Conservation (phyloP, 176 grass and related monocot genomes). For the Juncus inflexus region DNA sequence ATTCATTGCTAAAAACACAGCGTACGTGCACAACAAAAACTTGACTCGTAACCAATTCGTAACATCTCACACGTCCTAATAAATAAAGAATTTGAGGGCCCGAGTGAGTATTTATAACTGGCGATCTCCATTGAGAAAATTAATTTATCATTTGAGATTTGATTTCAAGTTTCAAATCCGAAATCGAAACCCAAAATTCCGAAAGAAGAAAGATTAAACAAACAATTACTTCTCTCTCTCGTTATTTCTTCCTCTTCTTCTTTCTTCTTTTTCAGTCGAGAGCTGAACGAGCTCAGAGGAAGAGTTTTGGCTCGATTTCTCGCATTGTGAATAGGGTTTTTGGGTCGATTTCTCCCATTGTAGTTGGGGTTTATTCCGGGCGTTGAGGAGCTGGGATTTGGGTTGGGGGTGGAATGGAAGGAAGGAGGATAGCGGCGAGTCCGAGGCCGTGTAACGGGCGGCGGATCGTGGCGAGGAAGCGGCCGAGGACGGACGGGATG, state of each 20-base stretch:
- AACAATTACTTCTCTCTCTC: slow-evolving; percentile 1
- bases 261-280: slow-evolving; percentile 6
- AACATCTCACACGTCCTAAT: too few relatives aligned
- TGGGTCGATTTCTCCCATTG: too few relatives aligned
- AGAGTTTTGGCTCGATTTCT: not conserved
- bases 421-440: slow-evolving; percentile 66
- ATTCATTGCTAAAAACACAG: too few relatives aligned
- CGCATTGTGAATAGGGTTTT: not conserved
- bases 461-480: slow-evolving; percentile 67
- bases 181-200: not conserved
- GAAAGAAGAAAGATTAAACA: slow-evolving; percentile 1
- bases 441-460: slow-evolving; percentile 72
- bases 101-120: too few relatives aligned
- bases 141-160: slow-evolving; percentile 19
- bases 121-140: too few relatives aligned
- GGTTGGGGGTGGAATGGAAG: slow-evolving; percentile 42
- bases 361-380: too few relatives aligned
- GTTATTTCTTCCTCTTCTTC: not conserved
- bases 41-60: too few relatives aligned
- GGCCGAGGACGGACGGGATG: slow-evolving; percentile 44
- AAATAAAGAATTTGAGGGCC: too few relatives aligned
- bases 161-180: slow-evolving; percentile 18
- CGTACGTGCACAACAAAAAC: too few relatives aligned
- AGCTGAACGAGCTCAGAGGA: slow-evolving; percentile 6
- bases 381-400: not conserved